These are phyloP conservation scores for Nemophila menziesii DNA, from an alignment of 257 asterid species.

Conservation along the genomic window DNA sequence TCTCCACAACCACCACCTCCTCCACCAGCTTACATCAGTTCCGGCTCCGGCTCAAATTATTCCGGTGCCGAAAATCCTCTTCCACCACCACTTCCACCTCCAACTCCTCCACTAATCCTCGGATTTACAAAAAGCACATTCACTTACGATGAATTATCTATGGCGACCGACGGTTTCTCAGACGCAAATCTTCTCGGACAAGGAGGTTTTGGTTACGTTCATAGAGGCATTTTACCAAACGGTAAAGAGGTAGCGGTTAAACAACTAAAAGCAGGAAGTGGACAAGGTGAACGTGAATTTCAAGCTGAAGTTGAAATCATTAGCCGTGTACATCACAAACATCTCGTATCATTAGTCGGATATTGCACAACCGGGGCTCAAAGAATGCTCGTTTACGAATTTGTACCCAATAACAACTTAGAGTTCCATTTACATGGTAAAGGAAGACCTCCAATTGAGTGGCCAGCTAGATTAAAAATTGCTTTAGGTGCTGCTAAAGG, in stretches of 20 bases:
- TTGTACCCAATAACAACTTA: conserved; percentile 67
- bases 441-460: conserved; percentile 37
- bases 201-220: conserved; percentile 96
- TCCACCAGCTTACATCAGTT: conserved; percentile 33
- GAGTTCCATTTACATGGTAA: conserved; percentile 77
- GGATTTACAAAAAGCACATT: conserved; percentile 65
- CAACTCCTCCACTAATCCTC: conserved; percentile 48
- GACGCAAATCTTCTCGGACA: conserved; percentile 87
- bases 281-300: conserved; percentile 90
- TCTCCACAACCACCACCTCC: conserved; percentile 41
- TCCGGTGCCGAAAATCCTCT: conserved; percentile 47
- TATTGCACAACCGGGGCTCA: conserved; percentile 63
- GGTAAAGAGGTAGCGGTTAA: conserved; percentile 87
- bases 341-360: conserved; percentile 93
- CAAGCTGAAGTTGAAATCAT: conserved; percentile 96
- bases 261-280: conserved; percentile 86
- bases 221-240: conserved; percentile 68
- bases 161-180: conserved; percentile 91
- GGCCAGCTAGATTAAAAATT: conserved; percentile 30
- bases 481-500: conserved; percentile 49
- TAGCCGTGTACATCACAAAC: conserved; percentile 91
- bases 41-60: conserved; percentile 67
- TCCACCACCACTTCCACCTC: conserved; percentile 51
- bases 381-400: conserved; percentile 82
- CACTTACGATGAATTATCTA: conserved; percentile 64